These are phyloP conservation scores for Proliferodiscus dingleyae DNA, from an alignment of 2,329 filamentous ascomycete species.

Conservation along the genomic window DNA sequence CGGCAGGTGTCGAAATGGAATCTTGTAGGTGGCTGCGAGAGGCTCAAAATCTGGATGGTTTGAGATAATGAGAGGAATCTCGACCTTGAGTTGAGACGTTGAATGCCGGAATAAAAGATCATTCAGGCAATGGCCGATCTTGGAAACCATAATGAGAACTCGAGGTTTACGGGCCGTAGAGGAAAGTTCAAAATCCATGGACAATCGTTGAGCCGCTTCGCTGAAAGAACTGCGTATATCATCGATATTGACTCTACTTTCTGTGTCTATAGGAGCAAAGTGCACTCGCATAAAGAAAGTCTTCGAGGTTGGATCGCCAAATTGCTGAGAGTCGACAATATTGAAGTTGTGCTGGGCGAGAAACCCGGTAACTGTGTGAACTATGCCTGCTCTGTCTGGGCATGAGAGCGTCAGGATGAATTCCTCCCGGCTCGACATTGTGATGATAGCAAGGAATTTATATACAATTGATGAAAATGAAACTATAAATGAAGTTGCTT, in stretches of 20 bases:
- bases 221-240: conserved; percentile 53
- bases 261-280: conserved; percentile 55
- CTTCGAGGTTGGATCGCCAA: conserved; percentile 67
- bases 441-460: not conserved
- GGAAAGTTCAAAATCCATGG: conserved; percentile 68
- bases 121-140: conserved; percentile 82
- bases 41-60: conserved; percentile 72
- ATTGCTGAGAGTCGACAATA: conserved; percentile 81
- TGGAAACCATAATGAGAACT: conserved; percentile 84
- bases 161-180: conserved; percentile 65
- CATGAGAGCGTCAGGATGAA: conserved; percentile 74
- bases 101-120: conserved; percentile 77
- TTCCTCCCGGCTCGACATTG: conserved; percentile 43
- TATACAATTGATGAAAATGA: no score
- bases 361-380: conserved; percentile 76
- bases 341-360: conserved; percentile 71
- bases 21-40: conserved; percentile 67
- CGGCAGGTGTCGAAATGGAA: conserved; percentile 76
- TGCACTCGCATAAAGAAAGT: conserved; percentile 88
- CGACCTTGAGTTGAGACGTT: conserved; percentile 65
- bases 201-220: conserved; percentile 56
- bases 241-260: conserved; percentile 37
- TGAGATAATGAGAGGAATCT: conserved; percentile 73
- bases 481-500: no score
- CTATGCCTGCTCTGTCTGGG: conserved; percentile 79